Evolutionary conservation across 345 rosid genomes (phyloP), one percentile per base, ranked within the genome.

Genomic region (Physaria fendleri): DNA sequence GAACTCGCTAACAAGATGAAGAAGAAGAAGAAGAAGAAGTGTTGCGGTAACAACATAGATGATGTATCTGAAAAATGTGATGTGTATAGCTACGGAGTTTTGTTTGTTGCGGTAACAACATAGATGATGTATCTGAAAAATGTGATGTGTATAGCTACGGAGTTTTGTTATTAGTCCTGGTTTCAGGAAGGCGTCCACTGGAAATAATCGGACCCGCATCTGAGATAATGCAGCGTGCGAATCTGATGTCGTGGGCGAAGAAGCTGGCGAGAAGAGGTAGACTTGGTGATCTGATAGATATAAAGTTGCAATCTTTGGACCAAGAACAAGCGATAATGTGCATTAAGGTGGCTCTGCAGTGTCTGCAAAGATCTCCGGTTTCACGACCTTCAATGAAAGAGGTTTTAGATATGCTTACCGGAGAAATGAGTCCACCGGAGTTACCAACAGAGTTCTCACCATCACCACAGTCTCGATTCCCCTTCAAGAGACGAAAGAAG

Each of bases 91-190:
- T 86, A 76, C 32, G 96, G 96, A 2, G 93, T 92, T 21, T 13
- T 88, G 37, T 22, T 92, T n/a, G n/a, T 21, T 77, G 93, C n/a
- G 85, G 83, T 0, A 88, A 84, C 0, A 90, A 80, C 33, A 16
- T 66, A 30, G 71, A 48, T 6, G 82, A 65, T 56, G 55, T 92
- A 28, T 88, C 96, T 0, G 96, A 88, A 41, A 92, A 92, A 61
- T 82, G 79, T 28, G 98, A 92, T 69, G 98, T 92, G 27, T 92
- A 88, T 48, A 92, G 96, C 67, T 86, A 76, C 32, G 96, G 96
- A 2, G 93, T 92, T 21, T 13, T 88, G 37, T 22, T 92, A 42
- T 69, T 92, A 58, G 98, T 92, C 53, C 59, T 88, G 35, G 67
- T 92, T 16, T 90, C 98, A 1, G 98, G 98, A 3, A 56, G 95